Conservation (phyloP, 108 stramenopile species). For the Stephanodiscus minutulus region DNA sequence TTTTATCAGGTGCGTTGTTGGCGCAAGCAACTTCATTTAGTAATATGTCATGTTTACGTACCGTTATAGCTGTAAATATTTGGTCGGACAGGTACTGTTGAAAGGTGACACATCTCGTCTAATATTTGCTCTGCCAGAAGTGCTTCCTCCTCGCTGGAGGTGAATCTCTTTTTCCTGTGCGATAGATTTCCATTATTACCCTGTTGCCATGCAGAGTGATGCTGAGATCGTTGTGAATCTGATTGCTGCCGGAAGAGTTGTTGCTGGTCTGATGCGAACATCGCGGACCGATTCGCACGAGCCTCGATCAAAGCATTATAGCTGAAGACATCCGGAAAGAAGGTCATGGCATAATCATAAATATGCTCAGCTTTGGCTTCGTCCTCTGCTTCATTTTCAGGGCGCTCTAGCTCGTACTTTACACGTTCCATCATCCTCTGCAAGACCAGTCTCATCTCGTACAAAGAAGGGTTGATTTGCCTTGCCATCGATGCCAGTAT, state of each 20-base stretch:
- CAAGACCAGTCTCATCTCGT: constrained; percentile 41
- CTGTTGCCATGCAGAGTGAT: constrained; percentile 6
- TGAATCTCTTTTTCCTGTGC: constrained; percentile 22
- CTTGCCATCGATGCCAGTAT: constrained; percentile 40
- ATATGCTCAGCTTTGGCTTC: constrained; percentile 1
- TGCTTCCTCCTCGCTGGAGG: constrained; percentile 42
- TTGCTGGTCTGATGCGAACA: constrained; percentile 30
- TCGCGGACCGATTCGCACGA: constrained; percentile 38
- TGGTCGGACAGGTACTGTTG: constrained; percentile 29
- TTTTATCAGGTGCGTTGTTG: background rate
- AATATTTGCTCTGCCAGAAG: constrained; percentile 42
- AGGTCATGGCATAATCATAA: constrained; percentile 19
- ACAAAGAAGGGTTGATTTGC: constrained; percentile 41
- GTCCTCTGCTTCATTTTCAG: constrained; percentile 1
- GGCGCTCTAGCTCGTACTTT: constrained; percentile 27
- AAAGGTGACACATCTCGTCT: constrained; percentile 36
- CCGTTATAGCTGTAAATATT: constrained; percentile 50
- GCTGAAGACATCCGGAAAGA: constrained; percentile 39
- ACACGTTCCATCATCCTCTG: constrained; percentile 49
- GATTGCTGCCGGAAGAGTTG: background rate
- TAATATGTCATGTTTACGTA: constrained; percentile 9
- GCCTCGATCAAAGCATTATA: constrained; percentile 51
- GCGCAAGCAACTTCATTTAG: background rate
- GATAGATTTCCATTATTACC: background rate
- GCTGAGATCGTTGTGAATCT: background rate